Percentiles rank a stretch among this genome's conserved stretches.
These are phyloP conservation scores for Lathyrus aphaca DNA, from an alignment of 306 rosid species.

Conservation along the genomic window DNA sequence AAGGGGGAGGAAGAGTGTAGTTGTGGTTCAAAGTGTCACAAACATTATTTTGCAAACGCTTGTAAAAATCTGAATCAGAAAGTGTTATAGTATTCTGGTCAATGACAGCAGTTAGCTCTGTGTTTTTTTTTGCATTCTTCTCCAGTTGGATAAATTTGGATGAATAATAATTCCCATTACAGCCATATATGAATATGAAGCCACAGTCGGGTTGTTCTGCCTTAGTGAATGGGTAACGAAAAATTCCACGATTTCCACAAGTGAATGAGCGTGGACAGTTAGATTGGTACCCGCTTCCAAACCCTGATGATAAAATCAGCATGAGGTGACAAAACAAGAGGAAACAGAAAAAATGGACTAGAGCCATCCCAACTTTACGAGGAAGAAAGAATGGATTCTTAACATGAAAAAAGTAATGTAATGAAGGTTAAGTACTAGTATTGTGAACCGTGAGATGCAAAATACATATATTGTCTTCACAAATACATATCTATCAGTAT, in stretches of 20 bases:
- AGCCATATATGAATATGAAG: conserved; percentile 7
- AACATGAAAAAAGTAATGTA: not conserved
- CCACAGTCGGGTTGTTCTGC: conserved; percentile 40
- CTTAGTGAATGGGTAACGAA: conserved; percentile 47
- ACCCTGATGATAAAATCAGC: conserved; percentile 15
- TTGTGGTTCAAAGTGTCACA: conserved; percentile 26
- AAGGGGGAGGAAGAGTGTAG: conserved; percentile 5
- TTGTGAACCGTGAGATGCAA: not conserved
- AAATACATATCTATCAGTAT: not conserved
- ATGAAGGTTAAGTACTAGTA: not conserved
- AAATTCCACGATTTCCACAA: conserved; percentile 22
- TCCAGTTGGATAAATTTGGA: conserved; percentile 23
- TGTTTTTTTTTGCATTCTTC: not conserved
- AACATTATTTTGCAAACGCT: not conserved
- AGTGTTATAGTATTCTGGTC: conserved; percentile 9
- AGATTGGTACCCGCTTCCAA: not conserved
- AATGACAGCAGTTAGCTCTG: not conserved
- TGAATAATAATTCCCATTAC: not conserved
- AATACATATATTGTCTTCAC: not conserved
- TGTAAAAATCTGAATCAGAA: conserved; percentile 13
- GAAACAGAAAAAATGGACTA: conserved; percentile 6
- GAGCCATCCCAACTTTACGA: conserved; percentile 31
- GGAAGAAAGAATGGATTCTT: conserved; percentile 3
- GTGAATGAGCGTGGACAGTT: conserved; percentile 37
- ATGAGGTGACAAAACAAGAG: conserved; percentile 10